Percentiles rank a stretch among this genome's conserved stretches.
These are phyloP conservation scores for Eucalyptus cladocalyx DNA, from an alignment of 345 rosid genomes.

Conservation along the genomic window DNA sequence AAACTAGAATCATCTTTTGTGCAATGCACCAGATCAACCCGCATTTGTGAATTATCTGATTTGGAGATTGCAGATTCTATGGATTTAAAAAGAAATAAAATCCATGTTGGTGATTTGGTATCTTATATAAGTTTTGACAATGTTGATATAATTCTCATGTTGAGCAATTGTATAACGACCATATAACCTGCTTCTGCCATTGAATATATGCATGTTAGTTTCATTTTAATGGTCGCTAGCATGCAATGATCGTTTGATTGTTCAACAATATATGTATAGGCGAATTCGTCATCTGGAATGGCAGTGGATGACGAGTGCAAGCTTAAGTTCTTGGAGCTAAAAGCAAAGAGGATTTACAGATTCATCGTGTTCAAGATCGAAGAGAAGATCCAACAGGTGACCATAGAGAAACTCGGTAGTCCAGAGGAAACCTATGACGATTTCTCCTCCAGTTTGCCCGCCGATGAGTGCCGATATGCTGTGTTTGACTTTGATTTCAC, in stretches of 20 bases:
- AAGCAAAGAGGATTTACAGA: constrained; percentile 52
- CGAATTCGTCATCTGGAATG: constrained; percentile 67
- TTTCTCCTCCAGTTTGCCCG: constrained; percentile 38
- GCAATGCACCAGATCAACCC: neutral
- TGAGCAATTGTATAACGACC: neutral
- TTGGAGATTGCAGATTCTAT: neutral
- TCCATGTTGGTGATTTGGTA: neutral
- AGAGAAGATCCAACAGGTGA: constrained; percentile 47
- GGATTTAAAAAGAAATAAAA: neutral
- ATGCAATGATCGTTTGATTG: neutral
- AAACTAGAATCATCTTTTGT: neutral
- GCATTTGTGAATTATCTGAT: neutral
- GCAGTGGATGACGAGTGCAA: constrained; percentile 65
- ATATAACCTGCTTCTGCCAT: neutral
- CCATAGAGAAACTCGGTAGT: constrained; percentile 38
- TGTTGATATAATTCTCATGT: neutral
- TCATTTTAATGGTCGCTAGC: neutral
- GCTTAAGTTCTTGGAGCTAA: constrained; percentile 58
- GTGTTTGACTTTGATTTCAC: constrained; percentile 46
- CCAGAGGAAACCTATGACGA: constrained; percentile 48
- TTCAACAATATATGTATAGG: constrained; percentile 9
- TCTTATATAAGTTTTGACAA: neutral
- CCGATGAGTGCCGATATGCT: constrained; percentile 54
- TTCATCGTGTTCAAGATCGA: constrained; percentile 60
- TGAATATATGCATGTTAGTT: neutral